Base-by-base conservation (phyloP, 2,329 filamentous ascomycete species). In the Fusarium nematophilum region DNA sequence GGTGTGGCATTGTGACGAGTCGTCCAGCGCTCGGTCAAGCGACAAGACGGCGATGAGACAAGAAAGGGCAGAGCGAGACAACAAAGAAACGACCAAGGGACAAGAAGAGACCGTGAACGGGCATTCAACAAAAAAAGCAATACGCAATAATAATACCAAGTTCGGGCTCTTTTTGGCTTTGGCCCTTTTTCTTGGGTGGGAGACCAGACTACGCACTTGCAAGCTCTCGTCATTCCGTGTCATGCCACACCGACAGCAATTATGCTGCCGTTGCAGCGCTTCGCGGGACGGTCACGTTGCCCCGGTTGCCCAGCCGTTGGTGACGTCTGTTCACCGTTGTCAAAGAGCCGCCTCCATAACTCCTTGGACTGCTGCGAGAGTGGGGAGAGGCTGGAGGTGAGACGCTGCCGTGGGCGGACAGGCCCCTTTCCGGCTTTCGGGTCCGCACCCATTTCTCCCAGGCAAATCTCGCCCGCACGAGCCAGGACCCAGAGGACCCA, bases 161-260 rank as follows among this genome's bases (percentile, higher is more conserved):
- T 10, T 10, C 34, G 21, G 21, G 21, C 21, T 21, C n/a, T n/a
- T n/a, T n/a, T 21, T 21, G 21, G 21, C 21, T 21, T 21, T 21
- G 21, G 21, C 21, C n/a, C n/a, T n/a, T 21, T 21, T 21, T 21
- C 6, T 21, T 4, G 21, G 21, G 21, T 21, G 17, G 30, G 53
- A 34, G 48, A 42, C 27, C 57, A 36, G 17, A 50, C 37, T 44
- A 40, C 43, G 51, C 52, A 53, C 49, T 56, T 45, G 50, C 47
- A 47, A 55, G 42, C 37, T 57, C 52, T 62, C 53, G 57, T 67
- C 66, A 67, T 68, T 52, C 64, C 62, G 67, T 67, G 62, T 66
- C 65, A 69, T 68, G 64, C 62, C 66, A 65, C 53, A 62, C 53
- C 55, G 53, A 51, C 51, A 61, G 59, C 48, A 48, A 43, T 51